A percentile compares a stretch with the other conserved stretches of the same genome.
These are phyloP conservation scores for Paraphaeosphaeria minitans DNA, from an alignment of 2,329 filamentous ascomycete species.

Conservation along the genomic window DNA sequence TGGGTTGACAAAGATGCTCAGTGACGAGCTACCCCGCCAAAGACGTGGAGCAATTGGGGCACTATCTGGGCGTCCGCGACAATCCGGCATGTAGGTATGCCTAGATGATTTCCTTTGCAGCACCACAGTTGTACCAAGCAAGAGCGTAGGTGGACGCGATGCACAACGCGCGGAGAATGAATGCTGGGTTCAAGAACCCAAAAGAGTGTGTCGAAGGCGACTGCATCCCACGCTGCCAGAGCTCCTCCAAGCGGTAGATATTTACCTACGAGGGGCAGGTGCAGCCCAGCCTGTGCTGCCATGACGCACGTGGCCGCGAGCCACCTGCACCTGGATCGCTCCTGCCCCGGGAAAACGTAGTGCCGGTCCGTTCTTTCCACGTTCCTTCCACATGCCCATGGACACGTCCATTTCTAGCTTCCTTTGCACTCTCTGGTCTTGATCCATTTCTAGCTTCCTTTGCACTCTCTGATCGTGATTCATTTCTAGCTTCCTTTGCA, in stretches of 20 bases:
- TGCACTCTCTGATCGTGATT: too few species aligned
- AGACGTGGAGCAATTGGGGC: slow-evolving; percentile 10
- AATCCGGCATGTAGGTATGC: background rate
- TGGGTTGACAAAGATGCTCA: slow-evolving; percentile 22
- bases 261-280: background rate
- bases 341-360: background rate
- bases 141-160: background rate
- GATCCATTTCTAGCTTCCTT: background rate
- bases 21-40: slow-evolving; percentile 19
- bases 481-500: background rate
- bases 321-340: background rate
- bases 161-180: background rate
- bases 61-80: background rate
- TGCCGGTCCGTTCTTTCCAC: background rate
- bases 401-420: background rate
- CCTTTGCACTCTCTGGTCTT: background rate
- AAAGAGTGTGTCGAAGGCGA: background rate
- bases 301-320: background rate
- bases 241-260: too few species aligned
- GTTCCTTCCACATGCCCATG: background rate
- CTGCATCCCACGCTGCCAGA: background rate
- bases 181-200: background rate
- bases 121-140: background rate
- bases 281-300: background rate
- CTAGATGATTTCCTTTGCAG: background rate